phyloP scores from a whole-genome alignment of 345 rosid genomes.

The Orychophragmus violaceus region DNA sequence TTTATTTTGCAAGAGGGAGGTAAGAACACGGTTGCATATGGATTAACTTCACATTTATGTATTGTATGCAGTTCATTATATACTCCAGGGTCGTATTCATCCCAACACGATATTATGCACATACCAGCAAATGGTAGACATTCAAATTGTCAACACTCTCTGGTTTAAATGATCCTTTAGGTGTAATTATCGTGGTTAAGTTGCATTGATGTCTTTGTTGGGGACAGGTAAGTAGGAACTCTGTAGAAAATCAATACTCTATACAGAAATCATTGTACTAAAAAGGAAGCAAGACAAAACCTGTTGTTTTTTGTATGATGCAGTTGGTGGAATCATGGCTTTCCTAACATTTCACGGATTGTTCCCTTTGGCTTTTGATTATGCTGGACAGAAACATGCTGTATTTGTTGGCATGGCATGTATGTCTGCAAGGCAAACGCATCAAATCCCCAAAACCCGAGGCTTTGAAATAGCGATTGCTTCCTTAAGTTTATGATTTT shows the following conservation, averaged over 20 bases:
- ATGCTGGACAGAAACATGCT: conserved; percentile 98
- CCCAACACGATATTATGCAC: conserved; percentile 13
- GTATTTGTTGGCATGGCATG: conserved; percentile 95
- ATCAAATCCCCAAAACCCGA: background rate
- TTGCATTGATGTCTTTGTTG: conserved; percentile 22
- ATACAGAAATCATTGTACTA: background rate
- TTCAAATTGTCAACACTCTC: conserved; percentile 91
- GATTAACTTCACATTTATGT: background rate
- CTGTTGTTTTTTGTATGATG: conserved; percentile 13
- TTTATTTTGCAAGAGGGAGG: conserved; percentile 97
- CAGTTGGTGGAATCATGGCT: conserved; percentile 99
- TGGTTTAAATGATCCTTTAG: conserved; percentile 94
- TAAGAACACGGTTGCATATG: conserved; percentile 30
- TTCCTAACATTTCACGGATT: conserved; percentile 94
- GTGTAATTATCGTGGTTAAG: conserved; percentile 87
- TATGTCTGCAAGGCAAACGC: conserved; percentile 85
- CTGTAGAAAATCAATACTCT: background rate
- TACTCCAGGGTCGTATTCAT: background rate
- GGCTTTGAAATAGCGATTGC: background rate
- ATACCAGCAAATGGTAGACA: conserved; percentile 94
- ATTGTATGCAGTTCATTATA: background rate
- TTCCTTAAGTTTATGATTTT: background rate
- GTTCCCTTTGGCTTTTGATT: conserved; percentile 97
- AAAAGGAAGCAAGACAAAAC: background rate
- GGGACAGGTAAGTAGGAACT: conserved; percentile 56